A percentile compares a stretch with the other conserved stretches of the same genome.
phyloP scores from a whole-genome alignment of 345 rosid genomes.

The Lepidium aucheri region DNA sequence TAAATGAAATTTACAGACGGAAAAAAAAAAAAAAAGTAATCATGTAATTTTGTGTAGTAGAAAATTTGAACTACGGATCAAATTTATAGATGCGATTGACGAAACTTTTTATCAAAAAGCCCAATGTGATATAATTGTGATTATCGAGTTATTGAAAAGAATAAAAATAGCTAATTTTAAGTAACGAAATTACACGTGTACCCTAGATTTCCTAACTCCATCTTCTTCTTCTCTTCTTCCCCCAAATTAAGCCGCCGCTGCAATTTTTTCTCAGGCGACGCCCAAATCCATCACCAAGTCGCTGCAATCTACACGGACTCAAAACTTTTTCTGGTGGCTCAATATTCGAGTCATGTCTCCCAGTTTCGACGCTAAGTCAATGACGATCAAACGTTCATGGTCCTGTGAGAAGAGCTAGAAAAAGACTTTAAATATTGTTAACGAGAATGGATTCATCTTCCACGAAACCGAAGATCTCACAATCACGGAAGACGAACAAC shows the following conservation, averaged over 20 bases:
- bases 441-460: slow-evolving; percentile 39
- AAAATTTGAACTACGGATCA: too few relatives aligned
- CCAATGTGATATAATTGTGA: not conserved
- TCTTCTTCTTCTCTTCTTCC: not conserved
- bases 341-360: not conserved
- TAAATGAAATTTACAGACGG: too few relatives aligned
- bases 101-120: too few relatives aligned
- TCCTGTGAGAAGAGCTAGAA: slow-evolving; percentile 1
- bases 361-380: not conserved
- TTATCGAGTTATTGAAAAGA: not conserved
- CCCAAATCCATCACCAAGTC: not conserved
- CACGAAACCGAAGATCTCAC: slow-evolving; percentile 60
- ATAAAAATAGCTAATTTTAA: not conserved
- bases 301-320: not conserved
- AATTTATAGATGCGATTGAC: too few relatives aligned
- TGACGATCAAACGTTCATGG: not conserved
- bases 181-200: not conserved
- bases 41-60: too few relatives aligned
- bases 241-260: slow-evolving; percentile 22
- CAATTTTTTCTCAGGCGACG: slow-evolving; percentile 18
- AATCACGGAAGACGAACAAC: slow-evolving; percentile 34
- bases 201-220: slow-evolving; percentile 11
- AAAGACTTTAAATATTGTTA: not conserved
- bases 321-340: not conserved
- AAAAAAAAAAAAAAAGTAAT: too few relatives aligned